phyloP scores from a whole-genome alignment of 148 eudicot species.

The Rhododendron griersonianum region DNA sequence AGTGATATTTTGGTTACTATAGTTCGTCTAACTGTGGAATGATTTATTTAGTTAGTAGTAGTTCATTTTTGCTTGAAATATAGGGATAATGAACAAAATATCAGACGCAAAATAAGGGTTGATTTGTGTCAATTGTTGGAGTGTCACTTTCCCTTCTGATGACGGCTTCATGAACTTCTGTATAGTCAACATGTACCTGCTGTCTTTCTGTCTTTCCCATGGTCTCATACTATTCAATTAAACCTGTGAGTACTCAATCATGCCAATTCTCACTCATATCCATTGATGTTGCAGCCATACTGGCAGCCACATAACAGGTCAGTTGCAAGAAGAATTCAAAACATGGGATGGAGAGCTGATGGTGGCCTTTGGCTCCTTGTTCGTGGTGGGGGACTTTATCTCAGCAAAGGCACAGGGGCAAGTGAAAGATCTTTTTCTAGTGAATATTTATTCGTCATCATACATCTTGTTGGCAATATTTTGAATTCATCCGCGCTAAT shows the following conservation, averaged over 20 bases:
- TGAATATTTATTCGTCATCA: neutral
- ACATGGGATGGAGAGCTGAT: constrained; percentile 99
- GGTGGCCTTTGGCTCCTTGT: constrained; percentile 99
- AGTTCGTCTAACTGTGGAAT: neutral
- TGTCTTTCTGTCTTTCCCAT: neutral
- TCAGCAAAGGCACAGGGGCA: constrained; percentile 98
- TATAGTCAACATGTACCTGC: neutral
- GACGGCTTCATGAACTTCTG: neutral
- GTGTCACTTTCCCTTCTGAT: neutral
- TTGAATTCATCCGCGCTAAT: neutral
- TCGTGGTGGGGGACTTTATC: constrained; percentile 98
- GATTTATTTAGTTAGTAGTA: neutral
- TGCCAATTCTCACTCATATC: neutral
- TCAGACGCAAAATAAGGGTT: neutral
- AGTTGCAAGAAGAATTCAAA: constrained; percentile 93
- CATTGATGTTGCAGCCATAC: constrained; percentile 50
- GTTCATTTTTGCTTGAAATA: neutral
- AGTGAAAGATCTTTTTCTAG: constrained; percentile 13
- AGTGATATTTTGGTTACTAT: neutral
- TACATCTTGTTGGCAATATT: neutral
- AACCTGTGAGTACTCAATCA: neutral
- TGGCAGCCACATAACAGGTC: constrained; percentile 99
- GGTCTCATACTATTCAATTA: neutral
- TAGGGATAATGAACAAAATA: neutral
- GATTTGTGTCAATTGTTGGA: neutral